Percentiles rank a stretch among this genome's conserved stretches.
Conservation (phyloP, 1,139 yeast species). For the Suhomyces panamericanus region DNA sequence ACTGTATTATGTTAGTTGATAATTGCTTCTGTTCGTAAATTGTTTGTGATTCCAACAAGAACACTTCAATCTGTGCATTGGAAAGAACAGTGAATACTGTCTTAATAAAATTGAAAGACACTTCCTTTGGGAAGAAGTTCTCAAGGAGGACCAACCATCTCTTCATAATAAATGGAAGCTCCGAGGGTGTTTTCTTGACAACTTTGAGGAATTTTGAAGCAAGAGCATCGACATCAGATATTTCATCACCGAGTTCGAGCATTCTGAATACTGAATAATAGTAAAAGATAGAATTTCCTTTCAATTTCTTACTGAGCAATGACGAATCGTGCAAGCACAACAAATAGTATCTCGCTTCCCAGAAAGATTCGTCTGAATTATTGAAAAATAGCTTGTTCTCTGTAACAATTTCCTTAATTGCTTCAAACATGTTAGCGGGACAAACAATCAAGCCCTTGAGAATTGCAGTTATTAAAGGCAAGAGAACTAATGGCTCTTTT, state of each 20-base stretch:
- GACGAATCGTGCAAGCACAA: constrained; percentile 47
- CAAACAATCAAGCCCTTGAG: constrained; percentile 40
- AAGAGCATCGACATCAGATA: background rate
- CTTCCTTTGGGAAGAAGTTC: constrained; percentile 25
- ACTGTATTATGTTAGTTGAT: constrained; percentile 28
- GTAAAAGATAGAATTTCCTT: constrained; percentile 21
- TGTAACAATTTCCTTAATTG: constrained; percentile 19
- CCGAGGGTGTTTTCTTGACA: constrained; percentile 10
- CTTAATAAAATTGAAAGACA: constrained; percentile 17
- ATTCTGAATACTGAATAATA: constrained; percentile 47
- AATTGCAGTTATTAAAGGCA: constrained; percentile 36
- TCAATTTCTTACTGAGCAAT: constrained; percentile 15
- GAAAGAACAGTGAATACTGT: constrained; percentile 13
- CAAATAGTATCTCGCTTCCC: constrained; percentile 50
- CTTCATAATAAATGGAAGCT: constrained; percentile 32
- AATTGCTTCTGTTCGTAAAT: constrained; percentile 49
- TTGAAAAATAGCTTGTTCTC: constrained; percentile 14
- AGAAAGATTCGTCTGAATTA: constrained; percentile 24
- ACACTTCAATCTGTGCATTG: constrained; percentile 17
- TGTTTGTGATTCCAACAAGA: constrained; percentile 21
- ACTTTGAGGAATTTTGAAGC: constrained; percentile 13
- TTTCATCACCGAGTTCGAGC: constrained; percentile 36
- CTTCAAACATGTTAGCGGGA: constrained; percentile 21
- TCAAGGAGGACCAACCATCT: constrained; percentile 61
- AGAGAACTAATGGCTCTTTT: constrained; percentile 8